Evolutionary conservation across 768 basidiomycete species (phyloP).

Genomic region (Hemileccinum rubropunctum): DNA sequence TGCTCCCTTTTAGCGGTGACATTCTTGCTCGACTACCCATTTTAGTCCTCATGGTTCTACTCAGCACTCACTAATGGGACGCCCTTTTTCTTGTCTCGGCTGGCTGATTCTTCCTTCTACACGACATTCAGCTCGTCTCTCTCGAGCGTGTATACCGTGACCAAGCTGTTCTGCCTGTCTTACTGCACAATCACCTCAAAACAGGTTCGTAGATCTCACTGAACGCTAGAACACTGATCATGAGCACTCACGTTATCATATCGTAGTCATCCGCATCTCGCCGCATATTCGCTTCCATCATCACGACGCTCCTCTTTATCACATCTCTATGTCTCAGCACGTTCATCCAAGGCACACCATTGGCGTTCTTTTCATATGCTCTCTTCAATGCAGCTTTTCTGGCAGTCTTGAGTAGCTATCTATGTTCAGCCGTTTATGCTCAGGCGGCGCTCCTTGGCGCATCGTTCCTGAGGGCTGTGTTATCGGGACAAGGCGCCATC

Average conservation of each 20-base stretch:
- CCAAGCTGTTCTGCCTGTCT: slow-evolving; percentile 67
- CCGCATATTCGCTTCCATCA: slow-evolving; percentile 48
- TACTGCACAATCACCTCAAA: slow-evolving; percentile 68
- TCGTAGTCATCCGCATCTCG: slow-evolving; percentile 54
- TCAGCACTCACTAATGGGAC: slow-evolving; percentile 80
- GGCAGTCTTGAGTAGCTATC: slow-evolving; percentile 65
- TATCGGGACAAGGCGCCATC: slow-evolving; percentile 81
- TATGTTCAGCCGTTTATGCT: slow-evolving; percentile 72
- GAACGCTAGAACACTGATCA: background rate
- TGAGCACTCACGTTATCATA: background rate
- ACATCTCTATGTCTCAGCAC: slow-evolving; percentile 63
- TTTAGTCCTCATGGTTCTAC: background rate
- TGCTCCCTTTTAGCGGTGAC: slow-evolving; percentile 87
- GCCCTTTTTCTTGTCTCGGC: slow-evolving; percentile 71
- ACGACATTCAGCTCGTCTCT: slow-evolving; percentile 63
- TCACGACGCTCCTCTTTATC: slow-evolving; percentile 52
- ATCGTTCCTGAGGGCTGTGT: slow-evolving; percentile 63
- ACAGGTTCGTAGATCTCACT: slow-evolving; percentile 43
- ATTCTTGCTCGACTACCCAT: background rate
- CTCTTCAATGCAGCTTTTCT: slow-evolving; percentile 58
- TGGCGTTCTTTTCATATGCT: slow-evolving; percentile 62
- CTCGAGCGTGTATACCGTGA: slow-evolving; percentile 55
- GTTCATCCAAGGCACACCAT: slow-evolving; percentile 48
- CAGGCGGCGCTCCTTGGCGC: slow-evolving; percentile 78
- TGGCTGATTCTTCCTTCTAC: slow-evolving; percentile 54